phyloP scores from a whole-genome alignment of 352 stramenopile species.

The Pythium pyrilobum region DNA sequence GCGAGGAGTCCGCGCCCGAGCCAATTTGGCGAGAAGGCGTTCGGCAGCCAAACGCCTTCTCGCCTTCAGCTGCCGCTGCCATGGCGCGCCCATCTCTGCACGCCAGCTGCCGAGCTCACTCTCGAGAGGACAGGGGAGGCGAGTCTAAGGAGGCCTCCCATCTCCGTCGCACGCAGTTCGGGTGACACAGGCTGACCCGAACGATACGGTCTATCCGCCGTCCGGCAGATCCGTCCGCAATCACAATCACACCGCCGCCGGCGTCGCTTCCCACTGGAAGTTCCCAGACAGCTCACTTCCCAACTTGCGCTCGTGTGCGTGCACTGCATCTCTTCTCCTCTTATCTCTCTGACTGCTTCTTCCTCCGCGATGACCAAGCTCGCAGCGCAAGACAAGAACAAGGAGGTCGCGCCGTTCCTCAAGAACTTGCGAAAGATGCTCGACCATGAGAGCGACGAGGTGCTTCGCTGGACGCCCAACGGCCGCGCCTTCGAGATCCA shows the following conservation, averaged over 20 bases:
- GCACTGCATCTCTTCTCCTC: not conserved
- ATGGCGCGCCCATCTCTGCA: too few species aligned
- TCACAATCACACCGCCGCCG: too few species aligned
- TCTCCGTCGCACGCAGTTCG: too few species aligned
- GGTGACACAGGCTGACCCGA: too few species aligned
- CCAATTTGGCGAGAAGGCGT: too few species aligned
- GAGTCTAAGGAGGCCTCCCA: too few species aligned
- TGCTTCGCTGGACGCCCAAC: slow-evolving; percentile 45
- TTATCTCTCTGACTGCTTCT: not conserved
- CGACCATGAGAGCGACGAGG: slow-evolving; percentile 33
- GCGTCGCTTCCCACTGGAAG: too few species aligned
- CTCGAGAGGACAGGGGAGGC: too few species aligned
- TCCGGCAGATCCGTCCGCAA: not conserved
- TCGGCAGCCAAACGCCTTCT: too few species aligned
- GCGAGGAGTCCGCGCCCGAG: too few species aligned
- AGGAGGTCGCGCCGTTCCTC: slow-evolving; percentile 51
- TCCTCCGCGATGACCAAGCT: not conserved
- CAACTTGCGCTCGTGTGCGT: slow-evolving; percentile 2
- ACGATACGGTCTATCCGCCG: not conserved
- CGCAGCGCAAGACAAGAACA: not conserved
- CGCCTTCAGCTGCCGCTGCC: too few species aligned
- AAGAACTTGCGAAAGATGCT: slow-evolving; percentile 52
- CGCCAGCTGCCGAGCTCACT: too few species aligned
- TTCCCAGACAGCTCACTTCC: not conserved
- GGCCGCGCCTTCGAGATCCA: slow-evolving; percentile 82